Evolutionary conservation across 2,329 filamentous ascomycete species (phyloP).

Genomic region (Penicillium decumbens): DNA sequence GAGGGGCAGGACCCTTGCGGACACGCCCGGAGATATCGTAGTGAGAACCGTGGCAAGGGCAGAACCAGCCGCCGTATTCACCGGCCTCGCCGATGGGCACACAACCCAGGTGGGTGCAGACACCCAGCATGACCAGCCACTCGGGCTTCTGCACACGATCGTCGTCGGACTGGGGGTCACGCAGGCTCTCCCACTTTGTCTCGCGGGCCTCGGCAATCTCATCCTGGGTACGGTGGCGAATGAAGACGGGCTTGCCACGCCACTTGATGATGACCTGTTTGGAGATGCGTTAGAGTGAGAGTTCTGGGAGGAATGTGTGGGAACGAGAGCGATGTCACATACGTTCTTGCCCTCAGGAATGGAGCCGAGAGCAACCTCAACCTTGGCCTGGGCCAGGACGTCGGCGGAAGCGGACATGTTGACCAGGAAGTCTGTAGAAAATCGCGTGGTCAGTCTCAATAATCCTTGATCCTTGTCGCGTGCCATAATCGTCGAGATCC

Average conservation of each 20-base stretch:
- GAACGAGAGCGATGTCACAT: constrained; percentile 42
- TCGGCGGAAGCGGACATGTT: constrained; percentile 99
- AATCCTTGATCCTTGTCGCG: not conserved
- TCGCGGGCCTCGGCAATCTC: constrained; percentile 96
- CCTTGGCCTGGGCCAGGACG: constrained; percentile 98
- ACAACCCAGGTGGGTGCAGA: constrained; percentile 99
- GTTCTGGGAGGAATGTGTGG: not conserved
- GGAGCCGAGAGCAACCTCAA: constrained; percentile 85
- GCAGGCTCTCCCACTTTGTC: constrained; percentile 73
- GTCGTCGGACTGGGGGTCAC: constrained; percentile 85
- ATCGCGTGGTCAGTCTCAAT: constrained; percentile 25
- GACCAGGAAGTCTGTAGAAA: constrained; percentile 82
- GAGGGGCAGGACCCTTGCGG: constrained; percentile 91
- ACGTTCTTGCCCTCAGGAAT: constrained; percentile 99
- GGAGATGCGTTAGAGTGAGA: constrained; percentile 9
- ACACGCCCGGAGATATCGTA: constrained; percentile 99
- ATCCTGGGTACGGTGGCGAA: constrained; percentile 89
- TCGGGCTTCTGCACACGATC: constrained; percentile 97
- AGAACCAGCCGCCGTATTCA: constrained; percentile 99
- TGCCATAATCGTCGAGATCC: not conserved
- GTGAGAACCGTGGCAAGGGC: constrained; percentile 99
- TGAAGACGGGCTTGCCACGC: constrained; percentile 99
- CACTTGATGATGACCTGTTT: constrained; percentile 95
- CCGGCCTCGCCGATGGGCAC: constrained; percentile 98
- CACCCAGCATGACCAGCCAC: constrained; percentile 98